Base-by-base conservation (phyloP, 495 filamentous ascomycete genomes). In the Tuber borchii region DNA sequence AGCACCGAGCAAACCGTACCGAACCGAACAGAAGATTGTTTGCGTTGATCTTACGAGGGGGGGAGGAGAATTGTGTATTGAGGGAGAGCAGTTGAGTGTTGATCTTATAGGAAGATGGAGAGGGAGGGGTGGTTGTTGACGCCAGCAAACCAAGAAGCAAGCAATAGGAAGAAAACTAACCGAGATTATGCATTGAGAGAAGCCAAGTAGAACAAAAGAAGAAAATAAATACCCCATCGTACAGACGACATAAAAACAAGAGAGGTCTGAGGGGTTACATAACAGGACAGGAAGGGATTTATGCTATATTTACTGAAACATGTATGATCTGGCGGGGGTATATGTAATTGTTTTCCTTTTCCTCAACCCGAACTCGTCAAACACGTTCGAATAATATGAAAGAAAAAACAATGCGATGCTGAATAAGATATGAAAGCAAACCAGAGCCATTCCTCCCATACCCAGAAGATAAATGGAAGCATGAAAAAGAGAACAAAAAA, bases 401-500 rank as follows among this genome's bases (percentile, higher is more conserved):
- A 34, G 76, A 75, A 31, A 46, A 20, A 74, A 69, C 7, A 39
- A 77, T 69, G 75, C 39, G 31, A 77, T 73, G 22, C 61, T 34
- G 46, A 48, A 75, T 70, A 42, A 48, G 48, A 39, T 31, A 70
- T 56, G 42, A 48, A 72, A 65, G 46, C 37, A 72, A 68, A 61
- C 65, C 46, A 61, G 71, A 79, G 39, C 44, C 73, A 76, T 75
- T 34, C 76, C 61, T 68, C 72, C 77, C 70, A 56, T 19, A 20
- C n/a, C 46, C 65, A 73, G 22, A 74, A 74, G 69, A 71, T 61
- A 78, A 61, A 73, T 56, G 72, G 44, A 70, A 72, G 14, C 65
- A 65, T 17, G 37, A 79, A 70, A 78, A 72, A 56, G 16, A 78
- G 71, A 74, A 71, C 46, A 68, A 75, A 79, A 79, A 79, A 71